Evolutionary conservation across 1,139 yeast species (phyloP).

Genomic region (Komagataea norvegica): DNA sequence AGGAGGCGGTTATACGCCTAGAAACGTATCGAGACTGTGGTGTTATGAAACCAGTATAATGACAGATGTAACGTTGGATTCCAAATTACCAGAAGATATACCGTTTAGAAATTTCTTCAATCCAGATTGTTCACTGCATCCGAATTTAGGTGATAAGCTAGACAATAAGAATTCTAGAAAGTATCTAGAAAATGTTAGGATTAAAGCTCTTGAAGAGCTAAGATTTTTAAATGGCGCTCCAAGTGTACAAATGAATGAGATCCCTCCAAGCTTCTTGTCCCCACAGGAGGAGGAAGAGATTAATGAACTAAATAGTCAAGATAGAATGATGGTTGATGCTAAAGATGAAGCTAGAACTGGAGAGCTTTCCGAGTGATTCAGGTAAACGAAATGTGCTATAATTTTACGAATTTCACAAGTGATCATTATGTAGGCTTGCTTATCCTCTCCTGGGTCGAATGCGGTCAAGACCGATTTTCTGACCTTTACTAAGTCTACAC

Average conservation of each 20-base stretch:
- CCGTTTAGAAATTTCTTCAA: conserved; percentile 90
- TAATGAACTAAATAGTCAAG: conserved; percentile 20
- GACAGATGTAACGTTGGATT: conserved; percentile 70
- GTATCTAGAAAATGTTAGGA: conserved; percentile 74
- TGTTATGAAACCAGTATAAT: conserved; percentile 88
- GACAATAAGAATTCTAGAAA: conserved; percentile 86
- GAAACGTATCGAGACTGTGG: conserved; percentile 94
- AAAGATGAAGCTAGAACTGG: conserved; percentile 29
- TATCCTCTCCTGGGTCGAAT: too few species aligned
- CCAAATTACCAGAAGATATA: conserved; percentile 68
- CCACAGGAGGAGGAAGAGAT: conserved; percentile 25
- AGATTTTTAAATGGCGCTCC: conserved; percentile 88
- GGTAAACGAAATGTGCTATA: too few species aligned
- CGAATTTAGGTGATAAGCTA: conserved; percentile 79
- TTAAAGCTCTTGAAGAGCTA: conserved; percentile 75
- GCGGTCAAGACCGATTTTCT: too few species aligned
- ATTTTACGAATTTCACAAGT: too few species aligned
- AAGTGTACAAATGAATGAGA: conserved; percentile 79
- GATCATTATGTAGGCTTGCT: too few species aligned
- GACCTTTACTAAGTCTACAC: too few species aligned
- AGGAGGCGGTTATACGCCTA: conserved; percentile 97
- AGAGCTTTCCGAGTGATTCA: conserved; percentile 18
- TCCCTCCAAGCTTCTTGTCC: conserved; percentile 26
- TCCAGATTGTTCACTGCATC: conserved; percentile 88
- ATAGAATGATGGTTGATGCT: conserved; percentile 24